Percentiles rank a stretch among this genome's conserved stretches.
Evolutionary conservation across 805 yeast species (phyloP).

Genomic region (Saturnispora halmiae): DNA sequence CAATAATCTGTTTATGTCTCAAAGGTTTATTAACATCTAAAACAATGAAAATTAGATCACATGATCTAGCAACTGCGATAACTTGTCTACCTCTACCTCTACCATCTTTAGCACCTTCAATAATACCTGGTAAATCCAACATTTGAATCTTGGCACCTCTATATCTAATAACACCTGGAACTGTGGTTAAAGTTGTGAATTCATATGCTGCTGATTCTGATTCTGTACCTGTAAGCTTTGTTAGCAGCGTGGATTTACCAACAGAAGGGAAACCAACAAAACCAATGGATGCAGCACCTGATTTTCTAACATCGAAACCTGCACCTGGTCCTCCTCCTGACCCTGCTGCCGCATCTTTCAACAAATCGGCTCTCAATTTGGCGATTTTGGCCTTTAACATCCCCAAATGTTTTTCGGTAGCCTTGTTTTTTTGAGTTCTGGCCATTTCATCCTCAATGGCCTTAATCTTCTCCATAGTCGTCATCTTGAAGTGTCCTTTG

Average conservation of each 20-base stretch:
- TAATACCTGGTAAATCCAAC: constrained; percentile 85
- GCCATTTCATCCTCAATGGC: constrained; percentile 98
- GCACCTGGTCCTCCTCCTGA: constrained; percentile 89
- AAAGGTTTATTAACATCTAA: constrained; percentile 94
- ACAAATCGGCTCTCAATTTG: constrained; percentile 83
- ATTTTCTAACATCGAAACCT: constrained; percentile 97
- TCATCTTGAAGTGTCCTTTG: constrained; percentile 32
- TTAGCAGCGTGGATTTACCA: constrained; percentile 76
- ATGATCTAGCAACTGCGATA: constrained; percentile 98
- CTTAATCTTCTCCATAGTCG: constrained; percentile 67
- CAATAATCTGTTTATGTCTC: constrained; percentile 88
- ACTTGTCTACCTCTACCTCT: constrained; percentile 93
- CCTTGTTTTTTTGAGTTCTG: constrained; percentile 94
- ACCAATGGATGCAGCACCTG: constrained; percentile 96
- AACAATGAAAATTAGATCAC: constrained; percentile 86
- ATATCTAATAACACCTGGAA: constrained; percentile 91
- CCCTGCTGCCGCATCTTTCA: constrained; percentile 58
- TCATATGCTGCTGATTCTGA: constrained; percentile 98
- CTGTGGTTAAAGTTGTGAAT: constrained; percentile 94
- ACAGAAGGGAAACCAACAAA: constrained; percentile 98
- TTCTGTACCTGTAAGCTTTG: constrained; percentile 88
- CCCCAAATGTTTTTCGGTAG: constrained; percentile 95
- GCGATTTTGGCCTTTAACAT: constrained; percentile 95
- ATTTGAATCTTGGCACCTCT: constrained; percentile 97
- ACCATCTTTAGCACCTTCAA: constrained; percentile 88